Percentiles rank a stretch among this genome's conserved stretches.
These are phyloP conservation scores for Centrapalus pauciflorus DNA, from an alignment of 129 eudicot species.

Conservation along the genomic window DNA sequence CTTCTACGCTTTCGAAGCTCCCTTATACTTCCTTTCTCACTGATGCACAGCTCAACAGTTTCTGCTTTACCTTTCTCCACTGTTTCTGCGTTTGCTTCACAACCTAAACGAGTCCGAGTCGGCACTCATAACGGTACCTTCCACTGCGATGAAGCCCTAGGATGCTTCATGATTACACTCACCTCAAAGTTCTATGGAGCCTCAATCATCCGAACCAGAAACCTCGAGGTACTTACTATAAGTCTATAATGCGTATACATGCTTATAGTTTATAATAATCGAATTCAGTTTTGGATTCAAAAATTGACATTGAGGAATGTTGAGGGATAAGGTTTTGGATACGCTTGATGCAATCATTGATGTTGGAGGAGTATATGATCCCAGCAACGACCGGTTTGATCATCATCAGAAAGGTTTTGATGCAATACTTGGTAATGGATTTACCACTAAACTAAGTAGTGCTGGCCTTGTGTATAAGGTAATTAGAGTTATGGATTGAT, in stretches of 20 bases:
- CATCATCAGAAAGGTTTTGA: conserved; percentile 92
- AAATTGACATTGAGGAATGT: conserved; percentile 15
- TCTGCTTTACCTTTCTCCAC: conserved; percentile 23
- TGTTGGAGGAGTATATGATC: conserved; percentile 91
- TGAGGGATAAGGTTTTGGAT: conserved; percentile 60
- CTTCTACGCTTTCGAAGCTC: conserved; percentile 4
- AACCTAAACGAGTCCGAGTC: conserved; percentile 57
- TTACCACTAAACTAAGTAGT: conserved; percentile 80
- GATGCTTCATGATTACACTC: conserved; percentile 79
- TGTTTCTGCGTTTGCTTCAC: conserved; percentile 11
- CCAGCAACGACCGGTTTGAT: conserved; percentile 63
- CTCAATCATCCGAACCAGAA: conserved; percentile 70
- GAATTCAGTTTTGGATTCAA: neutral
- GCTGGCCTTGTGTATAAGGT: conserved; percentile 99
- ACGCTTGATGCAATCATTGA: conserved; percentile 86
- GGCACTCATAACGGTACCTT: conserved; percentile 96
- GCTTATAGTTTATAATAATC: neutral
- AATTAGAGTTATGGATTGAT: neutral
- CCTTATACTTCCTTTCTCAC: conserved; percentile 8
- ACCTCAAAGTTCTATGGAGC: conserved; percentile 59
- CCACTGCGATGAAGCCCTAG: conserved; percentile 98
- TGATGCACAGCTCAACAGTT: conserved; percentile 23
- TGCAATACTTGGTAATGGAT: conserved; percentile 83
- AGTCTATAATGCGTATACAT: neutral
- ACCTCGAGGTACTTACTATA: conserved; percentile 44